Conservation (phyloP, 2,329 filamentous ascomycete genomes). For the Ophiostoma ips region DNA sequence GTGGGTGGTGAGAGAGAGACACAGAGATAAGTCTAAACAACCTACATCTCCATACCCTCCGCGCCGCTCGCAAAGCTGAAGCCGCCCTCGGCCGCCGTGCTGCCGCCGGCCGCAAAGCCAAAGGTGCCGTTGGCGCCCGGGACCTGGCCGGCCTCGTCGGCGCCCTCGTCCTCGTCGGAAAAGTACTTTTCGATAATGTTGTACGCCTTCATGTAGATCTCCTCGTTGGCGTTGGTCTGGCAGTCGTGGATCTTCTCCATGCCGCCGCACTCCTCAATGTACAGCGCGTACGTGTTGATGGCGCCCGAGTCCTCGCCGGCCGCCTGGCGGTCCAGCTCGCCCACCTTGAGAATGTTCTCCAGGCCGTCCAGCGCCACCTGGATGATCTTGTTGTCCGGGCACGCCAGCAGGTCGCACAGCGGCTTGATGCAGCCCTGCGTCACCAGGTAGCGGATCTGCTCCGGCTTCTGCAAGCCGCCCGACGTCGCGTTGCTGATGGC, state of each 20-base stretch:
- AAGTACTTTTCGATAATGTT: constrained; percentile 99
- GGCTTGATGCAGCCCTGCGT: constrained; percentile 92
- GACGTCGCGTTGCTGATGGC: constrained; percentile 98
- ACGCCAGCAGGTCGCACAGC: constrained; percentile 83
- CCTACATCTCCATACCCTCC: constrained; percentile 53
- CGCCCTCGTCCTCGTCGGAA: constrained; percentile 92
- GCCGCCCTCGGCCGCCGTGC: constrained; percentile 50
- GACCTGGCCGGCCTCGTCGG: constrained; percentile 64
- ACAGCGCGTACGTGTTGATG: constrained; percentile 93
- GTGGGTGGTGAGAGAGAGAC: too few relatives aligned
- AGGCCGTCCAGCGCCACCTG: constrained; percentile 94
- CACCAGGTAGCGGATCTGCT: constrained; percentile 94
- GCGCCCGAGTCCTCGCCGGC: constrained; percentile 58
- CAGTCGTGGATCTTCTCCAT: constrained; percentile 99
- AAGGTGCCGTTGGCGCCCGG: constrained; percentile 60
- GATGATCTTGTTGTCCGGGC: constrained; percentile 99
- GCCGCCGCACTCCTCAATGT: constrained; percentile 95
- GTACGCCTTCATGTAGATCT: constrained; percentile 99
- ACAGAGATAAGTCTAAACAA: too few relatives aligned
- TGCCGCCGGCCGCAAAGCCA: constrained; percentile 57
- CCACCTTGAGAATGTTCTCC: constrained; percentile 99
- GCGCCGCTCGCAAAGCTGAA: constrained; percentile 83
- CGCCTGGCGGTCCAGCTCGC: constrained; percentile 94
- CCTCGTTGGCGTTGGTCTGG: constrained; percentile 99
- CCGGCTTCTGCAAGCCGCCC: constrained; percentile 93